Percentiles rank a stretch among this genome's conserved stretches.
Conservation (phyloP, 805 yeast genomes). For the Tetrapisispora pingtungensis region DNA sequence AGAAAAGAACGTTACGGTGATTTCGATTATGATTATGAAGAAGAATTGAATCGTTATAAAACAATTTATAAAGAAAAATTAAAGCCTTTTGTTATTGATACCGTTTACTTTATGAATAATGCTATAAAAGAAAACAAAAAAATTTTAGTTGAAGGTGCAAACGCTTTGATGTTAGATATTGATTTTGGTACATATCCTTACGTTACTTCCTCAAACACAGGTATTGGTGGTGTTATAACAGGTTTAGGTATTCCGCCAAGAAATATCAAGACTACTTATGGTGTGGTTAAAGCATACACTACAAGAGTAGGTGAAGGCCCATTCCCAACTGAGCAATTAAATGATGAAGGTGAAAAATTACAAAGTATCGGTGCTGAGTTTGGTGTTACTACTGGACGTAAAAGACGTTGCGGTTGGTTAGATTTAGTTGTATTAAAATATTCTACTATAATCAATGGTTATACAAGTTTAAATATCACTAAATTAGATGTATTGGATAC, state of each 20-base stretch:
- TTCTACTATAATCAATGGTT: conserved; percentile 86
- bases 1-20: conserved; percentile 88
- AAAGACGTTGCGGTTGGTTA: conserved; percentile 99
- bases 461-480: conserved; percentile 88
- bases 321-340: conserved; percentile 95
- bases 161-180: conserved; percentile 93
- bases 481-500: conserved; percentile 91
- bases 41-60: conserved; percentile 70
- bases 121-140: conserved; percentile 73
- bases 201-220: conserved; percentile 91
- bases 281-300: conserved; percentile 97
- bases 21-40: conserved; percentile 77
- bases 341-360: conserved; percentile 73
- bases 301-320: conserved; percentile 99
- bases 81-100: conserved; percentile 89
- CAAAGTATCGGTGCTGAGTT: conserved; percentile 90
- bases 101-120: conserved; percentile 71
- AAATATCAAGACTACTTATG: conserved; percentile 68
- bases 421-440: conserved; percentile 91
- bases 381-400: conserved; percentile 98
- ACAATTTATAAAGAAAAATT: conserved; percentile 52
- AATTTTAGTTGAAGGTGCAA: conserved; percentile 94
- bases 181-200: conserved; percentile 98
- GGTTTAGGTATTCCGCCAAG: conserved; percentile 96
- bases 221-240: conserved; percentile 95